These are phyloP conservation scores for Penicillium paneum DNA, from an alignment of 2,329 filamentous ascomycete species.

Conservation along the genomic window DNA sequence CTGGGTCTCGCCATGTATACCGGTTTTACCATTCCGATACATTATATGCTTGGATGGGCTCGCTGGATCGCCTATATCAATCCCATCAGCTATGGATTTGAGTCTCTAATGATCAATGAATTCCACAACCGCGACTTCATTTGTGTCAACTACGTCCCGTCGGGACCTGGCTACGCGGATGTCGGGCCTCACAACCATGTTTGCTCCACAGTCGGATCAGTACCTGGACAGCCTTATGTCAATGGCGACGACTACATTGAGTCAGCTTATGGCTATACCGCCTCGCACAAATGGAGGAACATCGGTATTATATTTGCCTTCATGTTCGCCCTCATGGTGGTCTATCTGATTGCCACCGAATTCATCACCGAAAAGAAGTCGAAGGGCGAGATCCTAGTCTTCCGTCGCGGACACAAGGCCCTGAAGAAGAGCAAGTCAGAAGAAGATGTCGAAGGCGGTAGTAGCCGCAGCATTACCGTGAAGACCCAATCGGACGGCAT, in stretches of 20 bases:
- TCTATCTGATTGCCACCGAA: background rate
- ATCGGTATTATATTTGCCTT: background rate
- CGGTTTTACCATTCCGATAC: conserved; percentile 42
- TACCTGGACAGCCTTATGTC: too few relatives aligned
- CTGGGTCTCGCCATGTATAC: conserved; percentile 47
- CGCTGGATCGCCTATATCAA: conserved; percentile 80
- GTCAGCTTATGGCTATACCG: too few relatives aligned
- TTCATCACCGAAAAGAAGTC: background rate
- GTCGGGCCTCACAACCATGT: conserved; percentile 40
- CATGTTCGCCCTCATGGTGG: background rate
- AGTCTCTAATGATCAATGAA: conserved; percentile 79
- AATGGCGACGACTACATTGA: too few relatives aligned
- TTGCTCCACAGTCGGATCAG: too few relatives aligned
- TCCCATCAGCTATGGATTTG: conserved; percentile 75
- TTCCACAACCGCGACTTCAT: conserved; percentile 62
- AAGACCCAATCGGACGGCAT: too few relatives aligned
- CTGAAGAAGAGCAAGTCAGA: too few relatives aligned
- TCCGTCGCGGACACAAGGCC: background rate
- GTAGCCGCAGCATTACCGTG: too few relatives aligned
- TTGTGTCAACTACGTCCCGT: conserved; percentile 44
- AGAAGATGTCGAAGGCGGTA: too few relatives aligned
- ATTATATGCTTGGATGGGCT: conserved; percentile 73
- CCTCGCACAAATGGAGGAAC: too few relatives aligned
- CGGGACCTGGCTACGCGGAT: conserved; percentile 38
- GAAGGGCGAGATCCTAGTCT: background rate